Evolutionary conservation across 257 asterid genomes (phyloP), one percentile per base, ranked within the genome.

Genomic region (Nemophila menziesii): DNA sequence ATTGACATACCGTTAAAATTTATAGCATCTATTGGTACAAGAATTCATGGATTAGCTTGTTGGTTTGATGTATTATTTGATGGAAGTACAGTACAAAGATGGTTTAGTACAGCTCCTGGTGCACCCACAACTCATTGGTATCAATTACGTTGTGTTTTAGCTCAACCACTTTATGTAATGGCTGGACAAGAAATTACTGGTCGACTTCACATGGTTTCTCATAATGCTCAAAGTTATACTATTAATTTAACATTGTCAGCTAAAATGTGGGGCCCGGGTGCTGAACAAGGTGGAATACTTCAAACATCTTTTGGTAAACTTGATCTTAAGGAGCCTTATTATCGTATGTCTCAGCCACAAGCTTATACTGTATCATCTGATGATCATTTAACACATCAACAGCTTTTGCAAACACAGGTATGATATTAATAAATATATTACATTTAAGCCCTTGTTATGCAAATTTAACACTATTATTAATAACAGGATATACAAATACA

Each of bases 121-220:
- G 86, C 94, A 11, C 93, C 89, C 22, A 90, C 96, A 23, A 90
- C 99, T 3, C 99, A 90, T 56, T 90, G 99, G 99, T 90, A 90
- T 67, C 99, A 90, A 63, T 78, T 90, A 43, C 92, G 99, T 13
- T 90, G 99, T 58, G 96, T 90, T 49, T 65, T 90, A 21, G 38
- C 86, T 48, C 99, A 90, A 61, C 99, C 99, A 22, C 72, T 90
- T 49, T 90, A 90, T 54, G 99, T 90, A 49, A 90, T 86, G 96
- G 82, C 92, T 27, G 99, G 99, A 39, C 99, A 86, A 76, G 96
- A 90, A 60, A 86, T 90, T 46, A 82, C 80, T 5, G 99, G 99
- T 13, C 82, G 41, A 39, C 89, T 90, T 63, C 92, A 51, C 49
- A 78, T 90, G 92, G 85, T 85, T 8, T 87, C 99, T 33, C 96